Evolutionary conservation across 2,329 filamentous ascomycete species (phyloP).

Genomic region (Huntiella bhutanensis): DNA sequence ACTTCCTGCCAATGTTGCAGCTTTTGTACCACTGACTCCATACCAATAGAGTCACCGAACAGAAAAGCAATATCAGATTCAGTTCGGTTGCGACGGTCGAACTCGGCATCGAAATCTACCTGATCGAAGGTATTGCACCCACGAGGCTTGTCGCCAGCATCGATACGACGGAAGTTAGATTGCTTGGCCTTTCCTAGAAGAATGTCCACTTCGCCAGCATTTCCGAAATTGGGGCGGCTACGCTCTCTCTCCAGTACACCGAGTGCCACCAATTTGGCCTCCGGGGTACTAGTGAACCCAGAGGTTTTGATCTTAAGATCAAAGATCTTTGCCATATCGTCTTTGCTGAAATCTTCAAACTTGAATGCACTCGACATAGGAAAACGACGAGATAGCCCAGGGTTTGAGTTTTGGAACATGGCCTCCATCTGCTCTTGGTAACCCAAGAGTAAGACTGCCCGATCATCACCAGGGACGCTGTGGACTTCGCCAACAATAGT

Average conservation of each 20-base stretch:
- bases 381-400: conserved; percentile 48
- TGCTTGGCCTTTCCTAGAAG: conserved; percentile 33
- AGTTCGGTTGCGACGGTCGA: conserved; percentile 12
- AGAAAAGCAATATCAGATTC: conserved; percentile 31
- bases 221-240: conserved; percentile 43
- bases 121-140: neutral
- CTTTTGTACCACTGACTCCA: conserved; percentile 31
- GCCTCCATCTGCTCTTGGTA: conserved; percentile 50
- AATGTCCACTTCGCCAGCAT: conserved; percentile 58
- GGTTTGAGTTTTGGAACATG: conserved; percentile 60
- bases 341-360: conserved; percentile 49
- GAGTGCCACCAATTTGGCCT: conserved; percentile 32
- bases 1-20: conserved; percentile 36
- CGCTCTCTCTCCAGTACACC: conserved; percentile 42
- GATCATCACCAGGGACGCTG: conserved; percentile 48
- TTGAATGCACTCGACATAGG: conserved; percentile 41
- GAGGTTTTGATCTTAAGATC: conserved; percentile 40
- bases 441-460: conserved; percentile 52
- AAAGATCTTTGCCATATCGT: conserved; percentile 39
- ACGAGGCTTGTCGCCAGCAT: neutral
- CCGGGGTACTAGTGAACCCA: conserved; percentile 30
- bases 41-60: conserved; percentile 40
- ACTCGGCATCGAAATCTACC: conserved; percentile 1
- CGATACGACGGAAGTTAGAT: neutral
- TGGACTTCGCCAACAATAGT: conserved; percentile 59